These are phyloP conservation scores for Sugiyamaella lignohabitans DNA, from an alignment of 805 yeast species.

Conservation along the genomic window DNA sequence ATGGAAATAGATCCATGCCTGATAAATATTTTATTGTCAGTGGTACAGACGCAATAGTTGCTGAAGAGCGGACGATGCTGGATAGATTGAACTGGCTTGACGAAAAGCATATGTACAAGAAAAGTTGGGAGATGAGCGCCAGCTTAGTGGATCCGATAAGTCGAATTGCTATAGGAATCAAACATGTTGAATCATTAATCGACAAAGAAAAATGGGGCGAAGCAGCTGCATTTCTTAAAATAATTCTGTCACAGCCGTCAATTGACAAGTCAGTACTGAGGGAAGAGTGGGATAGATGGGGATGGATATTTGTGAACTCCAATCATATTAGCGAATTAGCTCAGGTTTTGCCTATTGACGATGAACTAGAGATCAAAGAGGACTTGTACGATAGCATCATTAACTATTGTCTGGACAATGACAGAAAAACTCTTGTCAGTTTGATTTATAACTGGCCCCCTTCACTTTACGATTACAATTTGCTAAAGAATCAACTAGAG, in stretches of 20 bases:
- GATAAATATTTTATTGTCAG: conserved; percentile 61
- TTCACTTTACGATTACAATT: conserved; percentile 42
- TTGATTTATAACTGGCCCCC: conserved; percentile 54
- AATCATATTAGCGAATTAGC: conserved; percentile 44
- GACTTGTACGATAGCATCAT: conserved; percentile 44
- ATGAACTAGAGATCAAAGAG: conserved; percentile 33
- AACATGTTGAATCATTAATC: conserved; percentile 37
- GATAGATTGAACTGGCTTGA: conserved; percentile 74
- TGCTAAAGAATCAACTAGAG: conserved; percentile 43
- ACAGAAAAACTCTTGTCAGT: conserved; percentile 36
- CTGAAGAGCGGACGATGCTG: conserved; percentile 57
- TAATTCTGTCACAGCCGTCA: conserved; percentile 32
- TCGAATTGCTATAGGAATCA: conserved; percentile 54
- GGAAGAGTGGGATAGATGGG: conserved; percentile 61
- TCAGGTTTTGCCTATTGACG: conserved; percentile 47
- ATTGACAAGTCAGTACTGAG: conserved; percentile 13
- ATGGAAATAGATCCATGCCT: conserved; percentile 5
- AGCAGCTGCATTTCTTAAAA: conserved; percentile 45
- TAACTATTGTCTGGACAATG: conserved; percentile 37
- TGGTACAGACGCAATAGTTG: conserved; percentile 75
- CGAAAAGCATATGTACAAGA: conserved; percentile 45
- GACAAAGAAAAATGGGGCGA: conserved; percentile 45
- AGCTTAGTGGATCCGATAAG: conserved; percentile 45
- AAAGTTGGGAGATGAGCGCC: conserved; percentile 76
- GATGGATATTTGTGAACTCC: conserved; percentile 44